These are phyloP conservation scores for Solanum paucissectum DNA, from an alignment of 257 asterid genomes.

Conservation along the genomic window DNA sequence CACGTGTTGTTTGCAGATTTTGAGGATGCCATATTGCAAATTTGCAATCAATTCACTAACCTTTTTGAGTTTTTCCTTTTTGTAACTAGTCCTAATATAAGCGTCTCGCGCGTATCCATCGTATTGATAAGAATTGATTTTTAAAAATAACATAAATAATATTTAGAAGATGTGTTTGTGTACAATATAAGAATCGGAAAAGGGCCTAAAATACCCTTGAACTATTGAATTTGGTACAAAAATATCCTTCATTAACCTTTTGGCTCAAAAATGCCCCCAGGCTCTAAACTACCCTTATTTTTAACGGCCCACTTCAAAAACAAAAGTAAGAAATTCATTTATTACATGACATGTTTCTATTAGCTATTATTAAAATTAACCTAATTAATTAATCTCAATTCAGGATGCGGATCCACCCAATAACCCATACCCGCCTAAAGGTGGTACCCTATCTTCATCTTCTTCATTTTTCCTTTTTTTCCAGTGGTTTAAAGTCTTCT, in stretches of 20 bases:
- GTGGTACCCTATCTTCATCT: background rate
- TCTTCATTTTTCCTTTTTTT: background rate
- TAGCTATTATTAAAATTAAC: no score
- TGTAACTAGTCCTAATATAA: background rate
- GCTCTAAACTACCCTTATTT: background rate
- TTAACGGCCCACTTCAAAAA: background rate
- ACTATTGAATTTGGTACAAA: background rate
- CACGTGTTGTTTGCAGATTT: background rate
- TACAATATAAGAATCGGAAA: background rate
- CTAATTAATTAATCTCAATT: no score
- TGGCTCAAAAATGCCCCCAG: background rate
- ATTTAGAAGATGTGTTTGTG: background rate
- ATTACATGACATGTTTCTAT: background rate
- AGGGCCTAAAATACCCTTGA: background rate
- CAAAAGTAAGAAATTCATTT: background rate
- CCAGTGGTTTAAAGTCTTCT: background rate
- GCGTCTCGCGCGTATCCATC: background rate
- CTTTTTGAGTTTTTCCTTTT: background rate
- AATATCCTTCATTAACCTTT: background rate
- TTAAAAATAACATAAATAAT: background rate
- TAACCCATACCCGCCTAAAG: background rate
- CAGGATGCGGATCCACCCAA: background rate
- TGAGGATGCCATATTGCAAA: background rate
- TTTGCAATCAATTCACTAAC: background rate
- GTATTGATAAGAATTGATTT: background rate